Base-by-base conservation (phyloP, 768 basidiomycete species). In the Hemileccinum rubropunctum region DNA sequence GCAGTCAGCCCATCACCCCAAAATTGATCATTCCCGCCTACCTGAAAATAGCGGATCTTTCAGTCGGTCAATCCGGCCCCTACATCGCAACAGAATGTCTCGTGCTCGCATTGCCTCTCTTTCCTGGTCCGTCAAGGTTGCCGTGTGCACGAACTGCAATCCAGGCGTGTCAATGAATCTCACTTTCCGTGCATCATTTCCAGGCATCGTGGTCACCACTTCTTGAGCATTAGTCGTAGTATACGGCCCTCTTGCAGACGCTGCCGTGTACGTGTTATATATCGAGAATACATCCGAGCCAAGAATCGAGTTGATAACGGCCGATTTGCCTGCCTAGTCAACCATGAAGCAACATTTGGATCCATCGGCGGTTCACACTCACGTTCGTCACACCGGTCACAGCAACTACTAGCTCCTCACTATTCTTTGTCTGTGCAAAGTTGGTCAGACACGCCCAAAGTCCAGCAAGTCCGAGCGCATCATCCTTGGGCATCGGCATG, bases 161-260 rank as follows among this genome's bases (percentile, higher is more conserved):
- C 94, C 94, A 28, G 94, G 94, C 0, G 91, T 95, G 66, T 97
- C 94, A 58, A 94, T 82, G 48, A 95, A 59, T 30, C 79, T 78
- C 56, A 93, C 73, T 45, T 71, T 70, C 53, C 41, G 45, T n/a
- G 30, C 40, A 11, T 41, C 54, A 18, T 71, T 73, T 20, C 75
- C 78, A 10, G 72, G 74, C 10, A 72, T 63, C 44, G 77, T 78
- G 3, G 80, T 57, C 3, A 73, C 67, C 20, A 88, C 75, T 57
- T 86, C 83, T 57, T 85, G 84, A 5, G 86, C 75, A 13, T 76
- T 73, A 20, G 85, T 91, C 18, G 93, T 95, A 1, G 87, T 87
- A 32, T 42, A 68, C 9, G 85, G 86, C 21, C 80, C 78, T 30
- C 76, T 76, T 28, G 76, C 76, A 20, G 78, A 76, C 32, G 71